Evolutionary conservation across 2,329 filamentous ascomycete genomes (phyloP), one percentile per base, ranked within the genome.

Genomic region (Pyrenochaeta sp.): DNA sequence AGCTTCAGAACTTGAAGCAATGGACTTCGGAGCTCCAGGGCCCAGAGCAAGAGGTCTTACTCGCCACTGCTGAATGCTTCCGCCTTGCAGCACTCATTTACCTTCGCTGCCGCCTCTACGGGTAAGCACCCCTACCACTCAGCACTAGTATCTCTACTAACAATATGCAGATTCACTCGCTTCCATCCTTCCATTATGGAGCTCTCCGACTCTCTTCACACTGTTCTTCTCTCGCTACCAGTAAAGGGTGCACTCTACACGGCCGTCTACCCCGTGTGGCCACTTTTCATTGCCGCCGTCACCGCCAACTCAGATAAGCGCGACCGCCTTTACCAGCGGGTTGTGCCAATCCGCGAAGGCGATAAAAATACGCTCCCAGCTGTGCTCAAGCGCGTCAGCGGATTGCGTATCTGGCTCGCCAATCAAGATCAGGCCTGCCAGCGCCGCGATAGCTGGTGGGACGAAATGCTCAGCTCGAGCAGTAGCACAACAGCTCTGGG

Each of bases 211-310:
- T 41, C 58, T 5, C 55, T 68, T 2, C 53, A 53, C 27, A 48
- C 44, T 1, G 26, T 63, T 6, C 32, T 68, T 4, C 53, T 63
- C 23, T 62, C 61, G 3, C 46, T 68, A 0, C 65, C 64, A 3
- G 64, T 67, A 10, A 65, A 67, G 27, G 64, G 65, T 35, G 35
- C 52, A 7, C 56, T 68, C 14, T 68, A 64, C 45, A 67, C 64
- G 7, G 65, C 64, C 21, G 58, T 63, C 27, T 67, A 68, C 22
- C 64, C 65, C 5, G 48, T 67, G 3, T 68, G 64, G 65, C 64
- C 64, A 10, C 42, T 68, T 8, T 68, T 67, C 41, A 35, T 67
- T n/a, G 64, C 65, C 15, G 60, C 63, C 8, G 60, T 68, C 5
- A 67, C 64, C 4, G 51, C 54, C n/a, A 63, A 60, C 37, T 54